Evolutionary conservation across 1,139 yeast genomes (phyloP), one percentile per base, ranked within the genome.

Genomic region (Suhomyces guaymorum): DNA sequence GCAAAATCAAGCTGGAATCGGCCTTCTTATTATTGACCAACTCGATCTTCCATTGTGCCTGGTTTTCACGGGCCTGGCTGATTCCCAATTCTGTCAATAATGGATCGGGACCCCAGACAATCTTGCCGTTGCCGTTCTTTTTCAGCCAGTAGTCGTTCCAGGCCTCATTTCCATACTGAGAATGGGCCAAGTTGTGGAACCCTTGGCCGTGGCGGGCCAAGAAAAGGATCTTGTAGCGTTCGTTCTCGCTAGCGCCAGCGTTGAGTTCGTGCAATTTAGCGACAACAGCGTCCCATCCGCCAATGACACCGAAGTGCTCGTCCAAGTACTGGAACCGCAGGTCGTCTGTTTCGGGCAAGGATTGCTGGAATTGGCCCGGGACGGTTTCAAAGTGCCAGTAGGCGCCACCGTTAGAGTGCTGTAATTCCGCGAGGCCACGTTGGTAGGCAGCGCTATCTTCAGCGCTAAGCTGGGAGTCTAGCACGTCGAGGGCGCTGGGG

Each of bases 161-260:
- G 3, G 50, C 66, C 24, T 61, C 53, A 33, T 70, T 61, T 3
- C 75, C 75, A 38, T 70, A 70, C 39, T 59, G 55, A 12, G 57
- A 35, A 43, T 69, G 71, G 27, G 73, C 75, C 41, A 68, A 46
- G 46, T 70, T 70, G 47, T 70, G 76, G 48, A 43, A 68, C 3
- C 75, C 75, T 45, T 70, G 73, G 3, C 75, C 75, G 38, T 70
- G 76, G 41, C 76, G 62, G 12, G 73, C 72, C 26, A 70, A 54
- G 41, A 66, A 62, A 30, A 70, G 51, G 15, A 70, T 41, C 48
- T 70, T 70, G 51, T 70, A 72, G 7, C 42, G 41, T 13, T 50
- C 63, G 29, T 48, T 38, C 2, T 23, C 32, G 11, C 34, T 33
- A 3, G 63, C 49, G 7, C 41, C 29, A 1, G 39, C 39, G 42